phyloP scores from a whole-genome alignment of 129 eudicot species.

The Glebionis coronaria region DNA sequence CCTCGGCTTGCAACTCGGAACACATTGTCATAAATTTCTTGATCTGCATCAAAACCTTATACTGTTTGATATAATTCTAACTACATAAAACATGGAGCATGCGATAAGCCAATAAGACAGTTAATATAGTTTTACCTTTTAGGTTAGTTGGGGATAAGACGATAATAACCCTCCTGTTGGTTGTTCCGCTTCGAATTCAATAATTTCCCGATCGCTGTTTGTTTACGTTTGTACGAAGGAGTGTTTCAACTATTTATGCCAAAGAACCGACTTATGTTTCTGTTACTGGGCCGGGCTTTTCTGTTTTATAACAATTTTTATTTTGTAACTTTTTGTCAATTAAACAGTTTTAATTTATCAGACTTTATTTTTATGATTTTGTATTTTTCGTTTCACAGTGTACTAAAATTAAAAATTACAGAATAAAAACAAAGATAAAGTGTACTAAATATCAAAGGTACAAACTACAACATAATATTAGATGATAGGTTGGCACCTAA shows the following conservation, averaged over 20 bases:
- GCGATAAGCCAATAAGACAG: conserved; percentile 8
- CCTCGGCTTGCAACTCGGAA: conserved; percentile 93
- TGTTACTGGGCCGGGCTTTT: conserved; percentile 21
- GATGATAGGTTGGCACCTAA: no score
- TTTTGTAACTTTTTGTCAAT: no score
- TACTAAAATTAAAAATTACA: no score
- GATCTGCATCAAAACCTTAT: conserved; percentile 31
- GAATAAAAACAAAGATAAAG: no score
- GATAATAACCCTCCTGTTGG: conserved; percentile 39
- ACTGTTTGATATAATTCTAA: background rate
- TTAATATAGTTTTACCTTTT: conserved; percentile 16
- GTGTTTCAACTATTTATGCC: conserved; percentile 34
- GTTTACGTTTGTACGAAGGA: no score
- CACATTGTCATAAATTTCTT: conserved; percentile 88
- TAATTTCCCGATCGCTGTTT: conserved; percentile 30
- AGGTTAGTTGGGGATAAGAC: conserved; percentile 16
- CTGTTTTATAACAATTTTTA: no score
- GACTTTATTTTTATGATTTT: no score
- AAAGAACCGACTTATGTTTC: conserved; percentile 17
- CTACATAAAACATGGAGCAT: conserved; percentile 6
- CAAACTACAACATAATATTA: no score
- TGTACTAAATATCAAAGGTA: no score
- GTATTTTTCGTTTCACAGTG: no score
- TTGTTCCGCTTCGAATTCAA: conserved; percentile 50
- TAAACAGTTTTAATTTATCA: no score